Base-by-base conservation (phyloP, 176 grass and related monocot species). In the Triticum urartu region DNA sequence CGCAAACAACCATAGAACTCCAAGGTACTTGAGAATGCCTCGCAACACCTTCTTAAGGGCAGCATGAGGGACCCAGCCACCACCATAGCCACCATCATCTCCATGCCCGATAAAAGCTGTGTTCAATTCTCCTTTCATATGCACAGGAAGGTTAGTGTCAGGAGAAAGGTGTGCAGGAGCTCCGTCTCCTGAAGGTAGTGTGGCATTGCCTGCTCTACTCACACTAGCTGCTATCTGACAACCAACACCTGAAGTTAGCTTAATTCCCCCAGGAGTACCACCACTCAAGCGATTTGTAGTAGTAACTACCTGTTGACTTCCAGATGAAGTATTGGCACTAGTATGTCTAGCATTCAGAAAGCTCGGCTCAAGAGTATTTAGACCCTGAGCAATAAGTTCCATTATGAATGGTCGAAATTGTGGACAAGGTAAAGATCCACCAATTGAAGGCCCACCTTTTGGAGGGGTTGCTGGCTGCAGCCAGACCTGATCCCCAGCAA, bases 401-500 rank as follows among this genome's bases (percentile, higher is more conserved):
- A 98, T 92, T 70, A 98, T 98, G 56, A 98, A 98, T 72, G 95
- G 93, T 28, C 95, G 88, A 84, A 98, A 98, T 77, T 98, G 95
- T 68, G 95, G 95, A 36, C 93, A 98, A 50, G 93, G 95, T 84
- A 98, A 95, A 72, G 95, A 98, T 84, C 95, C 95, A 77, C 95
- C 95, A 78, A 77, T 69, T 45, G 88, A 89, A 87, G 91, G 95
- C 36, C 95, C 95, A 13, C 93, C 95, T 82, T 94, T 98, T 5
- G 93, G 95, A 89, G 95, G 95, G 69, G 93, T 94, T 78, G 95
- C 91, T 69, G 95, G 95, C 80, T 98, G 95, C 68, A 98, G 80
- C 95, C 95, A 98, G 13, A 98, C 93, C 84, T 98, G 93, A 90
- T 98, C 95, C 65, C 95, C 95, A 65, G 90, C 94, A 92, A 98